Evolutionary conservation across 163 green algal species (phyloP).

Genomic region (Scenedesmus sp.): DNA sequence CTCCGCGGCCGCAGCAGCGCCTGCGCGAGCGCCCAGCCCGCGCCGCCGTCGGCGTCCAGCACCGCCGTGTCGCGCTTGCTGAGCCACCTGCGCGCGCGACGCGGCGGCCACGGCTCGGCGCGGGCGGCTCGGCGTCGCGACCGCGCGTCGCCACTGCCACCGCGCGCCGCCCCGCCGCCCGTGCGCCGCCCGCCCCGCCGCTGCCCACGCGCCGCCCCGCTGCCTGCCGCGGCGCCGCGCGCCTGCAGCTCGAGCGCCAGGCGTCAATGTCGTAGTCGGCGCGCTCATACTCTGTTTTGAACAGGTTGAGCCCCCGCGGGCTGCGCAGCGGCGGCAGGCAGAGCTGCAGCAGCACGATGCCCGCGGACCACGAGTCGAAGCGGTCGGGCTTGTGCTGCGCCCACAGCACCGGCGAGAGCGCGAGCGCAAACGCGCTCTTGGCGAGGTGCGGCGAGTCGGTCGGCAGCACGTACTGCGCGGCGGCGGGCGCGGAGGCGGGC

Average conservation of each 20-base stretch:
- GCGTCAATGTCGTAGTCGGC: conserved; percentile 12
- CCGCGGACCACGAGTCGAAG: conserved; percentile 64
- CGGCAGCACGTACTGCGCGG: conserved; percentile 85
- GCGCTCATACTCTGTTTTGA: conserved; percentile 53
- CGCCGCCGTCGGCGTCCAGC: conserved; percentile 70
- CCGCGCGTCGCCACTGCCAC: too few species aligned
- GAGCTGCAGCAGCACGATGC: conserved; percentile 64
- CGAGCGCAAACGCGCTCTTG: conserved; percentile 67
- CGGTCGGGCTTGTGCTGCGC: conserved; percentile 91
- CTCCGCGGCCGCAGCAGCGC: conserved; percentile 65
- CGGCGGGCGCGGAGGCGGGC: background rate
- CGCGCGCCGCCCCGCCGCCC: too few species aligned
- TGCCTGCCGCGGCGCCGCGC: too few species aligned
- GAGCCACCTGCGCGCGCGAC: conserved; percentile 19
- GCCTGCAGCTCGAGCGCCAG: conserved; percentile 28
- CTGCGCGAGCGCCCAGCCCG: conserved; percentile 69
- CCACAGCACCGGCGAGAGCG: conserved; percentile 94
- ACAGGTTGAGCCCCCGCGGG: conserved; percentile 50
- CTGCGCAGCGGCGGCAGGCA: conserved; percentile 52
- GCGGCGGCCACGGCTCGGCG: background rate
- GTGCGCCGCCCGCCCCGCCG: too few species aligned
- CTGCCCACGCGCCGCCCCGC: too few species aligned
- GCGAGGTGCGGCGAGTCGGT: conserved; percentile 77
- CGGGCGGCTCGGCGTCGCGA: too few species aligned
- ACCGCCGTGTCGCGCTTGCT: conserved; percentile 56